Evolutionary conservation across 352 stramenopile species (phyloP).

Genomic region (Globisporangium rhizosaccharum): DNA sequence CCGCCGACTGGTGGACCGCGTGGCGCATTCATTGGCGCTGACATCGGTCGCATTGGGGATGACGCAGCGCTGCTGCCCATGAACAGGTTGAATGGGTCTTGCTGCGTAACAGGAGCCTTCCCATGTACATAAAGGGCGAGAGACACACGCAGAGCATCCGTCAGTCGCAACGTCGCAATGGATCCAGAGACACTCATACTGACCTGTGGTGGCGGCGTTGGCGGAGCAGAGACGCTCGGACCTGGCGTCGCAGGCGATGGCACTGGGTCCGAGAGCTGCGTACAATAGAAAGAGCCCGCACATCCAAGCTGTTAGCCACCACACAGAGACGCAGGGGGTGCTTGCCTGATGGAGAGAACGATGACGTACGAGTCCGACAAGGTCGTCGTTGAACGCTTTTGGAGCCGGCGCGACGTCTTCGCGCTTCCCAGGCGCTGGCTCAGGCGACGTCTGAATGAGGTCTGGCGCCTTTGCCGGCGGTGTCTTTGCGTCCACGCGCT

Average conservation of each 20-base stretch:
- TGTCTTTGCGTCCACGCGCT: constrained; percentile 28
- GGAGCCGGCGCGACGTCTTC: constrained; percentile 33
- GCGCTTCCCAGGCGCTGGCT: constrained; percentile 28
- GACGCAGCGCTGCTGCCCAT: constrained; percentile 14
- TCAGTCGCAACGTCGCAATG: neutral
- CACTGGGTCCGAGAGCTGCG: constrained; percentile 57
- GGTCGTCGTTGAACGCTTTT: constrained; percentile 78
- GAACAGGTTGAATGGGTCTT: constrained; percentile 78
- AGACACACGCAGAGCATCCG: too few species aligned
- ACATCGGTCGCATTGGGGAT: constrained; percentile 25
- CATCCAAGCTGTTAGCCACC: neutral
- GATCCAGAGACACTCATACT: neutral
- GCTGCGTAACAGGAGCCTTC: constrained; percentile 1
- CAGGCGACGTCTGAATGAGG: constrained; percentile 63
- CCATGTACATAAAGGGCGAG: neutral
- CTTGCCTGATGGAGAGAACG: neutral
- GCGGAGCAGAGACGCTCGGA: constrained; percentile 17
- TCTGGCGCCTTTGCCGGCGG: constrained; percentile 26
- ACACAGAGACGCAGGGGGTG: neutral
- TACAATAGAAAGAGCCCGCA: neutral
- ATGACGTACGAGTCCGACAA: constrained; percentile 63
- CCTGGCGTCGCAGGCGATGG: constrained; percentile 28
- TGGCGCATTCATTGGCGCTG: constrained; percentile 25
- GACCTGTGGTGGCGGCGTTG: constrained; percentile 37
- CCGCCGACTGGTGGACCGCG: constrained; percentile 15